phyloP scores from a whole-genome alignment of 352 stramenopile genomes.

The Lagenidium sp. region DNA sequence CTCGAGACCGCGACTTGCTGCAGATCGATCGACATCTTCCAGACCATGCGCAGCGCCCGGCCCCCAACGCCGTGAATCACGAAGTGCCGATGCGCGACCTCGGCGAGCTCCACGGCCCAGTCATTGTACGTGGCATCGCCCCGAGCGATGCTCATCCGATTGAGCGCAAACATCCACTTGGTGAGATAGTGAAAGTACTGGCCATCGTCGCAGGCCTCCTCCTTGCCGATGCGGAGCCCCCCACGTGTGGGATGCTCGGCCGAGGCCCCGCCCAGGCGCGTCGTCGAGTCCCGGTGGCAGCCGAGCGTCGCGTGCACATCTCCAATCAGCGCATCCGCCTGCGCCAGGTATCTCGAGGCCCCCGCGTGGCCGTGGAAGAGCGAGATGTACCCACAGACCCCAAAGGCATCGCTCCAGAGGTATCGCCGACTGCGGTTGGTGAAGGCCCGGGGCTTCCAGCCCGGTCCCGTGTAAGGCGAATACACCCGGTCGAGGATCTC shows the following conservation, averaged over 20 bases:
- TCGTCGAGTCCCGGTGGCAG: slow-evolving; percentile 11
- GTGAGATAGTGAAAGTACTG: slow-evolving; percentile 33
- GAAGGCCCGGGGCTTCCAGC: slow-evolving; percentile 15
- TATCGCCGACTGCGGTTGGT: slow-evolving; percentile 12
- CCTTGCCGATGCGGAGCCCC: slow-evolving; percentile 25
- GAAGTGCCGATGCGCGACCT: slow-evolving; percentile 12
- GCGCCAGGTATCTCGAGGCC: slow-evolving; percentile 9
- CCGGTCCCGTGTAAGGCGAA: slow-evolving; percentile 13
- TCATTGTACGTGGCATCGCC: slow-evolving; percentile 10
- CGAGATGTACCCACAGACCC: slow-evolving; percentile 20
- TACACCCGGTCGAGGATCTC: slow-evolving; percentile 19
- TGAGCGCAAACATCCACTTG: slow-evolving; percentile 32
- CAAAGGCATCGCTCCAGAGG: slow-evolving; percentile 28
- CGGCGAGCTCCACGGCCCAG: slow-evolving; percentile 16
- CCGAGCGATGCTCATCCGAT: slow-evolving; percentile 13
- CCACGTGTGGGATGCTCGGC: slow-evolving; percentile 7
- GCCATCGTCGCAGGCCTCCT: slow-evolving; percentile 17
- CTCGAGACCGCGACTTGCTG: slow-evolving; percentile 16
- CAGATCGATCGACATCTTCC: slow-evolving; percentile 25
- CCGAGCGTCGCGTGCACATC: slow-evolving; percentile 18
- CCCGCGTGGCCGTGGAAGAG: slow-evolving; percentile 8
- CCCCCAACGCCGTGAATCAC: slow-evolving; percentile 13
- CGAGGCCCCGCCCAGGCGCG: slow-evolving; percentile 5
- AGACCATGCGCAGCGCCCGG: slow-evolving; percentile 18
- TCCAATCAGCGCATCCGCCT: slow-evolving; percentile 15